phyloP scores from a whole-genome alignment of 202 grass and related monocot species.

The Carex sylvatica region DNA sequence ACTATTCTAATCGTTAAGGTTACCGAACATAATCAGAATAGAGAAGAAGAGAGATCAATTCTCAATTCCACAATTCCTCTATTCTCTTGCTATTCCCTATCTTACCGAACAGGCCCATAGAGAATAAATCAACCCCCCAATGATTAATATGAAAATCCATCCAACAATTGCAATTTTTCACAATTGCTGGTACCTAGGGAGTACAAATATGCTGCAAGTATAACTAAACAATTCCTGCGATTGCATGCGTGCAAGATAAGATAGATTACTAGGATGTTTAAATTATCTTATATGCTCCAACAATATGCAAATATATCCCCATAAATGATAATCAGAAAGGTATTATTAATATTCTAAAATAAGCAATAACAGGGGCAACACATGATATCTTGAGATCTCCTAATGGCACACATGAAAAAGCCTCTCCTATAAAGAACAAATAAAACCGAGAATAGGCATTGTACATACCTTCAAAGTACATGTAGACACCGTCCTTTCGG shows the following conservation, averaged over 20 bases:
- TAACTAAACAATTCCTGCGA: not conserved
- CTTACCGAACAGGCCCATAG: too few relatives aligned
- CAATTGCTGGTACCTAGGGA: not conserved
- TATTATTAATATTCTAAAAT: not conserved
- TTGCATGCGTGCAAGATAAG: not conserved
- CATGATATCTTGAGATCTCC: not conserved
- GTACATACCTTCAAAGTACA: conserved; percentile 88
- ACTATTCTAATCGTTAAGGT: too few relatives aligned
- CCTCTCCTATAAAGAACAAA: not conserved
- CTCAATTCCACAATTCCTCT: too few relatives aligned
- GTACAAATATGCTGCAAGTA: not conserved
- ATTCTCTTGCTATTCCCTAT: too few relatives aligned
- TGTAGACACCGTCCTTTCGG: conserved; percentile 96
- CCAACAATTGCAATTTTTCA: not conserved
- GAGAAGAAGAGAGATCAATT: too few relatives aligned
- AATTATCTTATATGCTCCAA: not conserved
- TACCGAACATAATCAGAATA: too few relatives aligned
- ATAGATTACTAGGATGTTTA: not conserved
- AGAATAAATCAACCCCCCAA: too few relatives aligned
- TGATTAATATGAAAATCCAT: too few relatives aligned
- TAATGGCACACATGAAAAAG: not conserved
- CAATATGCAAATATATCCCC: not conserved
- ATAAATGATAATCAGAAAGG: not conserved
- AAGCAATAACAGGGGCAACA: not conserved
- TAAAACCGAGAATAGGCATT: not conserved